Percentiles rank a stretch among this genome's conserved stretches.
These are phyloP conservation scores for Papilionanthe hybrid DNA, from an alignment of 116 monocot genomes.

Conservation along the genomic window DNA sequence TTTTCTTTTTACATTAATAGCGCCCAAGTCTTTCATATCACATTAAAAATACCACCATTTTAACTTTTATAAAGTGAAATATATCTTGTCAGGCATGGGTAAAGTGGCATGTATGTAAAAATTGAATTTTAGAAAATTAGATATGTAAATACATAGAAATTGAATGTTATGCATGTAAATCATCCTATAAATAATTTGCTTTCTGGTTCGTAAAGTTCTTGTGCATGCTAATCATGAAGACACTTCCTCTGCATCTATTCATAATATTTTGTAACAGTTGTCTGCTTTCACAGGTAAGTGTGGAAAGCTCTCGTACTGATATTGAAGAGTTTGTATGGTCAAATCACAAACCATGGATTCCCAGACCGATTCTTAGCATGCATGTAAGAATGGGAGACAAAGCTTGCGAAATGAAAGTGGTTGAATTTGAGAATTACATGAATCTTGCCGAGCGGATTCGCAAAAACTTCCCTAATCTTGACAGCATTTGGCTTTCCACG, in stretches of 20 bases:
- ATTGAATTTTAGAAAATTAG: no score
- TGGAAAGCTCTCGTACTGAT: constrained; percentile 29
- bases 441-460: constrained; percentile 55
- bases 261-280: not conserved
- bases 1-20: no score
- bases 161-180: no score
- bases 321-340: constrained; percentile 77
- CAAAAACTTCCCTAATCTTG: constrained; percentile 46
- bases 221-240: not conserved
- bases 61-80: no score
- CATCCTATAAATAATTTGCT: no score
- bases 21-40: no score
- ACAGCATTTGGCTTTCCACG: constrained; percentile 77
- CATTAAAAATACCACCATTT: no score
- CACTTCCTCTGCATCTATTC: no score
- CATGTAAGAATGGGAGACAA: constrained; percentile 94
- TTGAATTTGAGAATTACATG: constrained; percentile 74
- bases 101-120: no score
- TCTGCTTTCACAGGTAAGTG: constrained; percentile 29
- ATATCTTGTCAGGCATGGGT: no score
- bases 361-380: constrained; percentile 71
- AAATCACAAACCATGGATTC: constrained; percentile 60
- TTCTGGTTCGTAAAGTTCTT: not conserved
- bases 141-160: no score
- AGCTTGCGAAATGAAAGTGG: constrained; percentile 82